Evolutionary conservation across 192 early-diverging fungal genomes (phyloP), one percentile per base, ranked within the genome.

Genomic region (Entomortierella parvispora): DNA sequence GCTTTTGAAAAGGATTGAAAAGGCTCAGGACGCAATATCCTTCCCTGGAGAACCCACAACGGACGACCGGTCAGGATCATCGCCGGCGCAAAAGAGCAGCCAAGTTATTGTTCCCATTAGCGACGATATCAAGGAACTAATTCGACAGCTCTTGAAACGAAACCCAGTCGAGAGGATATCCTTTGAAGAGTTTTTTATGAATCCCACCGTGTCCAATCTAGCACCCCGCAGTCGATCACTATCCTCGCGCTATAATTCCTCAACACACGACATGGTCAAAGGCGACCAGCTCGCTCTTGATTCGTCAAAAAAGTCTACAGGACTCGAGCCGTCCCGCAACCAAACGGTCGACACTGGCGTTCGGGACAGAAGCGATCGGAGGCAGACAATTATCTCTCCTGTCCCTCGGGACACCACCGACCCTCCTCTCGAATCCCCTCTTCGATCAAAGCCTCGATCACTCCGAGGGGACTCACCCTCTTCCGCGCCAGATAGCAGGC

Each of bases 151-250:
- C 23, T 81, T 99, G 23, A 94, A 93, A 65, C 86, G 92, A 52
- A 93, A 93, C 50, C 97, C 98, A 0, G 78, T 84, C 0, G 96
- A 98, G 70, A 86, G 98, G 33, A 95, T 99, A 60, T 85, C 88
- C 0, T 98, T 99, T 79, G 94, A 95, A 52, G 94, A 94, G 65
- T 98, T 99, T 69, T 98, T 99, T 63, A 88, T 85, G 65, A 93
- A 97, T 61, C 90, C 90, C 8, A 89, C 89, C 9, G 82, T 95
- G 2, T 69, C 69, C 11, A 65, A 69, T 34, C 42, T 61, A n/a
- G 46, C 76, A 8, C 34, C 46, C 9, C 81, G 60, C 15, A 69
- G 55, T 51, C 54, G 56, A 17, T 69, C 81, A 33, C 49, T 47
- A 15, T 56, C 71, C 6, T 69, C 67, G 11, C 20, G 58, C 14